A percentile compares a stretch with the other conserved stretches of the same genome.
Conservation (phyloP, 1,139 yeast genomes). For the Schwanniomyces etchellsii region DNA sequence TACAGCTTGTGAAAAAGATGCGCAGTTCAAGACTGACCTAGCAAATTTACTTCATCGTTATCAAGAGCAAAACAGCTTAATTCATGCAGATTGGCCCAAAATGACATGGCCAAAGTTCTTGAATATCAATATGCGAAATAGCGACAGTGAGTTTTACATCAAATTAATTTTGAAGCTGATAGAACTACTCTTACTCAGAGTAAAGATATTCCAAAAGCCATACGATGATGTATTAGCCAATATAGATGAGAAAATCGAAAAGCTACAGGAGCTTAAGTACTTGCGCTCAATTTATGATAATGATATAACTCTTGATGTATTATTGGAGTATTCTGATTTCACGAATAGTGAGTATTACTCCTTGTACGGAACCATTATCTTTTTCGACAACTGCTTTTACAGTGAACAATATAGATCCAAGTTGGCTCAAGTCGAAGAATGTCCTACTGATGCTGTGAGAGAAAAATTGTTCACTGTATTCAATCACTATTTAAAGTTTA, state of each 20-base stretch:
- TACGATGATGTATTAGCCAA: too few species aligned
- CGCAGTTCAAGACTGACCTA: constrained; percentile 19
- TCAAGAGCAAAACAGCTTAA: constrained; percentile 23
- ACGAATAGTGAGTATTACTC: constrained; percentile 32
- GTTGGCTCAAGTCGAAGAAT: neutral
- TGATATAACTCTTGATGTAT: constrained; percentile 3
- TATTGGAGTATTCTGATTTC: constrained; percentile 20
- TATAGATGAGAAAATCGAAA: neutral
- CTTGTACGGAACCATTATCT: constrained; percentile 15
- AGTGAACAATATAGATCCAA: constrained; percentile 5
- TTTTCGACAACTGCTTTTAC: constrained; percentile 18
- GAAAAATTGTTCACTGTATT: constrained; percentile 11
- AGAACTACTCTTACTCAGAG: constrained; percentile 22
- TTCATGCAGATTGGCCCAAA: constrained; percentile 31
- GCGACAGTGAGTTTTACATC: constrained; percentile 25
- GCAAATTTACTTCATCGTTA: constrained; percentile 22
- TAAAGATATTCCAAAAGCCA: too few species aligned
- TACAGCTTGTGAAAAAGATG: constrained; percentile 11
- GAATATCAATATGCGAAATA: constrained; percentile 16
- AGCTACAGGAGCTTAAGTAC: constrained; percentile 6
- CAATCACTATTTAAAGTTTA: constrained; percentile 14
- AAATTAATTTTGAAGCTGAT: constrained; percentile 27
- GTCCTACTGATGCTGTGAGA: constrained; percentile 1
- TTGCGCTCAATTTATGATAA: constrained; percentile 6
- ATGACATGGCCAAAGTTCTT: constrained; percentile 34